Base-by-base conservation (phyloP, 2,329 filamentous ascomycete genomes). In the Cordyceps javanica region DNA sequence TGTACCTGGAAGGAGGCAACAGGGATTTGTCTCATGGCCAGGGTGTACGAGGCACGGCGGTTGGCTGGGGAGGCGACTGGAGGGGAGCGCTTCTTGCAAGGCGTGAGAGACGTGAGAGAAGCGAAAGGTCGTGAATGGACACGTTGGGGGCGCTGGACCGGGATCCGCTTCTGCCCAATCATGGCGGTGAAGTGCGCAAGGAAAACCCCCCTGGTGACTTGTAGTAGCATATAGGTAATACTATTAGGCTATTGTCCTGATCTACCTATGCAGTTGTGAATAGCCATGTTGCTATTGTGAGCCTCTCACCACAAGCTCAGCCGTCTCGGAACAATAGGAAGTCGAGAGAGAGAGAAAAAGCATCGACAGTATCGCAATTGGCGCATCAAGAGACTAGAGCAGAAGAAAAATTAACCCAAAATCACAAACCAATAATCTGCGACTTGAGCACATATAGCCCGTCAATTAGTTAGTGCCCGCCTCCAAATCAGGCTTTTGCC, bases 131-230 rank as follows among this genome's bases (percentile, higher is more conserved):
- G 49, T 30, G 34, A 30, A 41, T 52, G 36, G 34, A 38, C 48
- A 42, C 21, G 42, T 55, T 32, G 53, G 46, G 46, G 32, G 42
- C 53, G 53, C 53, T 23, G 34, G 51, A 10, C 41, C 23, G 38
- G 26, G 41, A 21, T 23, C 32, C 23, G 25, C 11, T 46, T 23
- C 23, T 21, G 32, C 23, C 42, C 41, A 39, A 55, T 39, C 42
- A 55, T 41, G 53, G 53, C 42, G 53, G 53, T 39, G 53, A 48
- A 42, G 23, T 39, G 23, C 34, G 25, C 19, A 10, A 14, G 48
- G 32, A 48, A n/a, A n/a, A n/a, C n/a, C n/a, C n/a, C 53, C 41
- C 32, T 39, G 42, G 42, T 30, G 5, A 44, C 28, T 34, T n/a
- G 30, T n/a, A 19, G 49, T 39, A 34, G 49, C 36, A 28, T 16